These are phyloP conservation scores for Peniophora sp. DNA, from an alignment of 1,284 basidiomycete genomes.

Conservation along the genomic window DNA sequence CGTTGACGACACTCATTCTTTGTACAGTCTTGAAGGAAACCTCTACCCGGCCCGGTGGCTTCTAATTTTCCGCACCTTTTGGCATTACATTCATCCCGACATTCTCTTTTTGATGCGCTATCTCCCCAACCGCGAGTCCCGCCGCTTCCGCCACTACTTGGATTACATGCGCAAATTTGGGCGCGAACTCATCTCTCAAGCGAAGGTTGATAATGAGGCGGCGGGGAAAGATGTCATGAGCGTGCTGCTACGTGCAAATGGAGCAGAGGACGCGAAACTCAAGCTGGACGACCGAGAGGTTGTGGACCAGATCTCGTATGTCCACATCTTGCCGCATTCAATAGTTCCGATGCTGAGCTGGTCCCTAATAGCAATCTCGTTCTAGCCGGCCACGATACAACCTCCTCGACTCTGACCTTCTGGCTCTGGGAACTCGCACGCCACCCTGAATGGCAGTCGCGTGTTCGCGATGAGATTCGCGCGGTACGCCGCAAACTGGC, in stretches of 20 bases:
- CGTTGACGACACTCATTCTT: not conserved
- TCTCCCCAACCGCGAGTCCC: conserved; percentile 17
- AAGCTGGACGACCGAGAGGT: conserved; percentile 21
- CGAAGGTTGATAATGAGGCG: conserved; percentile 6
- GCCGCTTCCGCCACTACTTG: conserved; percentile 15
- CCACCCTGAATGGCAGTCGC: conserved; percentile 37
- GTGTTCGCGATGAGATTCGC: conserved; percentile 44
- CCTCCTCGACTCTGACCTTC: conserved; percentile 21
- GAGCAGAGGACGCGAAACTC: conserved; percentile 12
- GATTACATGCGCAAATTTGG: conserved; percentile 14
- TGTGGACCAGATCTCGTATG: conserved; percentile 18
- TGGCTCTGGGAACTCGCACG: conserved; percentile 37
- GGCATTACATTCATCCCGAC: conserved; percentile 17
- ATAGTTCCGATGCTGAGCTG: not conserved
- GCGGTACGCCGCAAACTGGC: conserved; percentile 33
- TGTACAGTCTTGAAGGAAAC: conserved; percentile 11
- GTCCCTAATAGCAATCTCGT: conserved; percentile 17
- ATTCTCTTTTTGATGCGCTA: conserved; percentile 17
- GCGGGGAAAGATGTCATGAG: conserved; percentile 21
- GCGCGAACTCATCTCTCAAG: conserved; percentile 11
- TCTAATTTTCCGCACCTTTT: conserved; percentile 14
- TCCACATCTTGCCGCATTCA: not conserved
- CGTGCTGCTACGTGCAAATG: conserved; percentile 19
- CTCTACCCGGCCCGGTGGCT: conserved; percentile 13
- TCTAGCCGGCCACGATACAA: conserved; percentile 26